Conservation (phyloP, 495 filamentous ascomycete genomes). For the Penicillium goetzii region DNA sequence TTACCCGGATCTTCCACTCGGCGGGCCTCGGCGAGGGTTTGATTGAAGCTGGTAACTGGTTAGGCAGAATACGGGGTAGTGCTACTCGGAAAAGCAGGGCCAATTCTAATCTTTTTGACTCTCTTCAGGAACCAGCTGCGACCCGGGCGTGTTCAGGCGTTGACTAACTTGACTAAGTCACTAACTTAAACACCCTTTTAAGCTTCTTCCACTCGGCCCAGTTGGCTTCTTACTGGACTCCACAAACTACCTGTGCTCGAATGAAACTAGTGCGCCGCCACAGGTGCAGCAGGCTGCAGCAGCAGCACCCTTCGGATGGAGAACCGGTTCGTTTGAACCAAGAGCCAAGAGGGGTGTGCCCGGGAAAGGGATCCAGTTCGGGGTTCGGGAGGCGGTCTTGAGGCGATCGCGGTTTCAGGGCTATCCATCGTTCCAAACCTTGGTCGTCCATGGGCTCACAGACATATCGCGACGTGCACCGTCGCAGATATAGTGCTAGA, state of each 20-base stretch:
- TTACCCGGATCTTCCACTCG: slow-evolving; percentile 13
- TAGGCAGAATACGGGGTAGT: slow-evolving; percentile 19
- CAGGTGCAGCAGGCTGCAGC: no score
- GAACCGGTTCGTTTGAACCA: slow-evolving; percentile 30
- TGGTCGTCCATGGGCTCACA: slow-evolving; percentile 2
- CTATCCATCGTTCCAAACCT: slow-evolving; percentile 4
- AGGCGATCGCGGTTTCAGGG: slow-evolving; percentile 33
- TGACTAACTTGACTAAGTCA: slow-evolving; percentile 4
- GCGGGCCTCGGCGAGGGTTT: slow-evolving; percentile 10
- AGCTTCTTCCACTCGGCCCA: slow-evolving; percentile 18
- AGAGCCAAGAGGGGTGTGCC: slow-evolving; percentile 10
- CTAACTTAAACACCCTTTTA: slow-evolving; percentile 13
- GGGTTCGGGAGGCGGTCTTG: slow-evolving; percentile 13
- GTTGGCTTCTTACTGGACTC: slow-evolving; percentile 7
- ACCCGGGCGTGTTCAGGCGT: no score
- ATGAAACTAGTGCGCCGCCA: slow-evolving; percentile 21
- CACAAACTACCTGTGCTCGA: slow-evolving; percentile 24
- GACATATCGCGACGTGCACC: slow-evolving; percentile 14
- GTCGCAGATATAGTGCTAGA: slow-evolving; percentile 24
- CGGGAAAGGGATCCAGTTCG: not conserved
- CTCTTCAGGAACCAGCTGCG: no score
- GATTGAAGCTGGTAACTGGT: not conserved
- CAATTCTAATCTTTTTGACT: slow-evolving; percentile 2
- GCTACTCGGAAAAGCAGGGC: slow-evolving; percentile 17
- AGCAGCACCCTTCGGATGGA: slow-evolving; percentile 9